Evolutionary conservation across 2,329 filamentous ascomycete species (phyloP), one percentile per base, ranked within the genome.

Genomic region (Lachnellula occidentalis): DNA sequence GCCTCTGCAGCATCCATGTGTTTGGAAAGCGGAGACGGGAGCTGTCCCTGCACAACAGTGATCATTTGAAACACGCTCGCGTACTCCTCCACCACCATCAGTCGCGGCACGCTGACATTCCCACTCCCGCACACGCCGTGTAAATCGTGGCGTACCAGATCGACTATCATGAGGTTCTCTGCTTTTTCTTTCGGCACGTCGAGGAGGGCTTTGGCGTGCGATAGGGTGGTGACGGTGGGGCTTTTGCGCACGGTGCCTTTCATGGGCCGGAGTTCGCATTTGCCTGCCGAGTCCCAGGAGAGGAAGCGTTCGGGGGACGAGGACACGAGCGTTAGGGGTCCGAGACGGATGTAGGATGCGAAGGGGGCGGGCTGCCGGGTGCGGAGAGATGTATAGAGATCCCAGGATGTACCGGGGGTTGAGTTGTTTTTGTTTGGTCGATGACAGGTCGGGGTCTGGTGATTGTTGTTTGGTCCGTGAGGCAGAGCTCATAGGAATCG

Each of bases 131-230:
- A 90, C 8, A 95, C 85, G n/a, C 86, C 83, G 70, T 95, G 88
- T 12, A 97, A 76, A 70, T 97, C 92, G 67, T 97, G 92, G 0
- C 92, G 82, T n/a, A 96, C 94, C 1, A 97, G 78, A 70, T 97
- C 92, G 2, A 96, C 92, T 64, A 97, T 96, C 94, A 97, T 97
- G 22, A 97, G 79, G 67, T 97, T 97, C 74, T 97, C 92, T 0
- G 92, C 92, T 64, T 89, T 85, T 70, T 97, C 94, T 70, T 97
- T 97, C 21, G 88, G 86, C 0, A 89, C 80, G 54, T 86, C 82
- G 14, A 96, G 80, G 39, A 95, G 81, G 27, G 75, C 73, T 57
- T 86, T 83, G 1, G 92, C 92, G 64, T 88, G 80, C 5, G 78
- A 80, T n/a, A 87, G 76, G 0, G 87, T 94, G 37, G 86, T 69